Evolutionary conservation across 352 stramenopile genomes (phyloP), one percentile per base, ranked within the genome.

Genomic region (Blastocystis sp.): DNA sequence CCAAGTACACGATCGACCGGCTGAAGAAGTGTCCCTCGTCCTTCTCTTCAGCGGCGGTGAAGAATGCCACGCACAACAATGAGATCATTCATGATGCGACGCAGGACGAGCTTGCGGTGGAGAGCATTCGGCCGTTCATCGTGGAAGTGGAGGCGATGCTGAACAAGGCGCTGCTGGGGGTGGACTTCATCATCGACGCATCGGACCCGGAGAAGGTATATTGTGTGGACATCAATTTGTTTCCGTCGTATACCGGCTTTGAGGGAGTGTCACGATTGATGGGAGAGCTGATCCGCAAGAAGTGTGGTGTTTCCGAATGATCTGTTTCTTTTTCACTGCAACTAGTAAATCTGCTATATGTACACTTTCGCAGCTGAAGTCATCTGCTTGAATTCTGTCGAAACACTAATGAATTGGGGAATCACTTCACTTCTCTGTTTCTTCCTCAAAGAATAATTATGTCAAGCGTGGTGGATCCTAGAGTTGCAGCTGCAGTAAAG

Each of bases 211-310:
- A 17, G 2, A 34, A 23, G n/a, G 66, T 77, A 11, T 53, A 61
- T 60, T 77, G 66, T 59, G 60, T 77, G 4, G 66, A 77, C 40
- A 60, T 77, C 38, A 77, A 77, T 77, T 41, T 77, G 3, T 77
- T 77, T 34, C 66, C 66, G 19, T 77, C 66, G 9, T 77, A 41
- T 77, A 77, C 66, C n/a, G 66, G 66, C 14, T 77, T 77, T n/a
- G 38, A 34, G 3, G 9, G 60, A n/a, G 66, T 77, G 5, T 77
- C 66, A 5, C n/a, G 45, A 53, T 34, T 77, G 43, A 23, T 77
- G 34, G 66, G n/a, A 14, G 21, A n/a, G 21, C 60, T 60, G n/a
- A 77, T 77, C 28, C n/a, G 53, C 17, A 53, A 43, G 34, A 76
- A 48, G 65, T 53, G 38, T 76, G 65, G 21, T 34, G 28, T 34